These are phyloP conservation scores for Pleomassaria siparia DNA, from an alignment of 2,329 filamentous ascomycete genomes.

Conservation along the genomic window DNA sequence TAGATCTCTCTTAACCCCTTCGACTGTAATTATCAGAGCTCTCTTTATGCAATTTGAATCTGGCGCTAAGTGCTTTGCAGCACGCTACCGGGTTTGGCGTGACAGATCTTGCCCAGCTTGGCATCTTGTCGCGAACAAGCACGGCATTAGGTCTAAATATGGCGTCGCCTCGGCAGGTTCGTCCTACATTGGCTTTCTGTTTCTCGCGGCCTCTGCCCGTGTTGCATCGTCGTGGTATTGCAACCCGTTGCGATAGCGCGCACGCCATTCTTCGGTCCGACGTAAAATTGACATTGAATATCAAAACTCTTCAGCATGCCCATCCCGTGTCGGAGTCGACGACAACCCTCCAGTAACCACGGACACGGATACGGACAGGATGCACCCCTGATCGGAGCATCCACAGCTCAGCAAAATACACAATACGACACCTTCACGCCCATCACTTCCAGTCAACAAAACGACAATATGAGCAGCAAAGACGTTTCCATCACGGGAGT, in stretches of 20 bases:
- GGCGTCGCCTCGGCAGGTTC: too few relatives aligned
- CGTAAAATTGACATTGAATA: not conserved
- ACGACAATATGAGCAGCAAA: not conserved
- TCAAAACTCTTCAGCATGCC: not conserved
- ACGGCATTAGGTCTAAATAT: too few relatives aligned
- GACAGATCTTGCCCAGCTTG: too few relatives aligned
- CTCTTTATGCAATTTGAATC: too few relatives aligned
- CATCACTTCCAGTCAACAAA: not conserved
- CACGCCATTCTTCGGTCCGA: not conserved
- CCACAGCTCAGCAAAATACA: not conserved
- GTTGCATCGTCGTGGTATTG: not conserved
- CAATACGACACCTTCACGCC: not conserved
- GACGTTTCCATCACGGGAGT: not conserved
- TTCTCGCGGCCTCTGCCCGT: not conserved
- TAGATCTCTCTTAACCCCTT: too few relatives aligned
- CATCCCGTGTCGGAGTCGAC: not conserved
- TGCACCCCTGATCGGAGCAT: not conserved
- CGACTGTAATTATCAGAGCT: too few relatives aligned
- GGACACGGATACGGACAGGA: not conserved
- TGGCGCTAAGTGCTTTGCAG: too few relatives aligned
- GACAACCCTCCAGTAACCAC: not conserved
- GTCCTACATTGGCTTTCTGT: too few relatives aligned
- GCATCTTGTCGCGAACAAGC: too few relatives aligned
- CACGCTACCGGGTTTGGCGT: too few relatives aligned
- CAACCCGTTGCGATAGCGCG: not conserved